A percentile compares a stretch with the other conserved stretches of the same genome.
Evolutionary conservation across 768 basidiomycete genomes (phyloP).

Genomic region (Termitomyces sp.): DNA sequence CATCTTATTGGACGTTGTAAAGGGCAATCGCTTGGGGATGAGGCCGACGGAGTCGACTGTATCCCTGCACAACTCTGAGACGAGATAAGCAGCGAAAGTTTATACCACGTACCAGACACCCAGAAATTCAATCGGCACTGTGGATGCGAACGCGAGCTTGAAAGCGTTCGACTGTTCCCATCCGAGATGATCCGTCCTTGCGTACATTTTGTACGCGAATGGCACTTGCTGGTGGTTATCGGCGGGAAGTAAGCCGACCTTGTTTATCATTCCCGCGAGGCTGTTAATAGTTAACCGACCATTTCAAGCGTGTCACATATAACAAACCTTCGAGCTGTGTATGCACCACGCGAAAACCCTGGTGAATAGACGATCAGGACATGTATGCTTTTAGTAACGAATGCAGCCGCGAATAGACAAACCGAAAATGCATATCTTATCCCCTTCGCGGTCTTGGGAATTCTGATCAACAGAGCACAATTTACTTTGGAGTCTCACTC

Average conservation of each 20-base stretch:
- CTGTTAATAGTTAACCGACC: conserved; percentile 12
- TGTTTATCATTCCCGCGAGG: conserved; percentile 48
- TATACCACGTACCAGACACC: conserved; percentile 42
- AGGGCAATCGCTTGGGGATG: conserved; percentile 48
- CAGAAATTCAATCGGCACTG: conserved; percentile 52
- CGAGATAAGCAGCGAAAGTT: neutral
- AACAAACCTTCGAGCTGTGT: conserved; percentile 47
- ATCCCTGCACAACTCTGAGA: conserved; percentile 37
- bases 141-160: conserved; percentile 49
- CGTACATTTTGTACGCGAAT: conserved; percentile 62
- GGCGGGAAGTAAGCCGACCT: conserved; percentile 42
- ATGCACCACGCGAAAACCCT: conserved; percentile 63
- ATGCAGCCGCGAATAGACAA: neutral
- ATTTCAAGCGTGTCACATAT: neutral
- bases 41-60: conserved; percentile 62
- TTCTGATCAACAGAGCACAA: neutral
- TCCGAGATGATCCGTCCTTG: conserved; percentile 40
- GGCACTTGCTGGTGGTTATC: conserved; percentile 52
- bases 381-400: neutral
- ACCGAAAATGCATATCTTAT: conserved; percentile 63
- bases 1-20: conserved; percentile 49
- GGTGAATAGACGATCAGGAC: neutral
- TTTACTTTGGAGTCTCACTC: neutral
- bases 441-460: conserved; percentile 39
- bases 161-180: conserved; percentile 47